phyloP scores from a whole-genome alignment of 192 early-diverging fungal genomes.

The Geosiphon pyriformis region DNA sequence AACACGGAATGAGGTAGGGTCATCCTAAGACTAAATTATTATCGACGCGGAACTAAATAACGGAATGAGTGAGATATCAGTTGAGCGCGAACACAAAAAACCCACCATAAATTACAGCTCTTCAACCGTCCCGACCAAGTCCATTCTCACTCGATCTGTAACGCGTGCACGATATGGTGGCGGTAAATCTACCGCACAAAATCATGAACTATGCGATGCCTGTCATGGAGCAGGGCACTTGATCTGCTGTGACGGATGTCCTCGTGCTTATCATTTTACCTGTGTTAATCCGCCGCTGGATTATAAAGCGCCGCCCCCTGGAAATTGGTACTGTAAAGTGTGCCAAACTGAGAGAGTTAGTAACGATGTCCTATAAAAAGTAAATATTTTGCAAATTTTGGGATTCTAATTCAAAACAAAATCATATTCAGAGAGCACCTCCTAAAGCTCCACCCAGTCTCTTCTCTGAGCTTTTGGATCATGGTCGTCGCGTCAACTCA shows the following conservation, averaged over 20 bases:
- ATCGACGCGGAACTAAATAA: no score
- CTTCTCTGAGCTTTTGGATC: constrained; percentile 6
- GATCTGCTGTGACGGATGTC: constrained; percentile 39
- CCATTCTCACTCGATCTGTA: not conserved
- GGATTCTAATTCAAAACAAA: no score
- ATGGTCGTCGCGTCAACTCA: constrained; percentile 1
- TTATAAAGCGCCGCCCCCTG: constrained; percentile 27
- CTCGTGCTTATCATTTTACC: constrained; percentile 38
- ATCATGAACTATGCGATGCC: constrained; percentile 36
- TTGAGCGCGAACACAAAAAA: not conserved
- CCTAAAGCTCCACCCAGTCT: not conserved
- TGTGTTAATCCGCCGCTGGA: constrained; percentile 35
- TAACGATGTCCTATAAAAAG: not conserved
- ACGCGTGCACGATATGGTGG: not conserved
- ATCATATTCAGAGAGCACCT: not conserved
- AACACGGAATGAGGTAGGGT: no score
- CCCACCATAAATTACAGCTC: not conserved
- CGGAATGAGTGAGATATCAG: not conserved
- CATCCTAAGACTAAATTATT: no score
- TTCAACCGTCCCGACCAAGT: not conserved
- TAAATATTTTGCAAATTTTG: not conserved
- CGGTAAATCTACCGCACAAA: constrained; percentile 8
- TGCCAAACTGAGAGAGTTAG: constrained; percentile 29
- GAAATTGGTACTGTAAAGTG: constrained; percentile 38
- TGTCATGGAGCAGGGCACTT: constrained; percentile 32